Evolutionary conservation across 2,329 filamentous ascomycete species (phyloP).

Genomic region (Apiospora marii): DNA sequence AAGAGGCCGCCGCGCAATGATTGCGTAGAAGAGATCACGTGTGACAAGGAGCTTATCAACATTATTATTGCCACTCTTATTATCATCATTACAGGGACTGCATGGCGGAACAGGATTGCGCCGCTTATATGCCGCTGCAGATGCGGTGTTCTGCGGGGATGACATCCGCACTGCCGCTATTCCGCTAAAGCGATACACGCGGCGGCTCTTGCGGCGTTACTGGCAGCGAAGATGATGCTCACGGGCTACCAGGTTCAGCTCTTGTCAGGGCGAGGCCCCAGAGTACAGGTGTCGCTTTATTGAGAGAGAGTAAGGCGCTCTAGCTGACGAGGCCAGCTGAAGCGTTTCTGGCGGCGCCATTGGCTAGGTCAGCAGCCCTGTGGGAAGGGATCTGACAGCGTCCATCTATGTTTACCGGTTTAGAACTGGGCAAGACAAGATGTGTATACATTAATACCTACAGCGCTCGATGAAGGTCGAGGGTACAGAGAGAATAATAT

Average conservation of each 20-base stretch:
- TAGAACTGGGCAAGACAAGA: not conserved
- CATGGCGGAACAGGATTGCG: not conserved
- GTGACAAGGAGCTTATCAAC: not conserved
- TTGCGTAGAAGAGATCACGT: not conserved
- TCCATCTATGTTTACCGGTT: not conserved
- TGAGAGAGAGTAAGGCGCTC: not conserved
- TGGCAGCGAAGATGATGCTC: not conserved
- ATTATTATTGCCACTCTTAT: not conserved
- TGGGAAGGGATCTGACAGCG: not conserved
- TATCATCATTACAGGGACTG: not conserved
- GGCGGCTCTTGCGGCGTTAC: not conserved
- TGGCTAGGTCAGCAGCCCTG: not conserved
- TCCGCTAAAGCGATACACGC: not conserved
- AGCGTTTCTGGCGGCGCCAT: not conserved
- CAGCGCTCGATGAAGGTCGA: too few relatives aligned
- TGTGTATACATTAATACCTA: not conserved
- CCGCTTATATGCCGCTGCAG: not conserved
- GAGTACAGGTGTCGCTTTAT: not conserved
- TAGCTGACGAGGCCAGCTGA: not conserved
- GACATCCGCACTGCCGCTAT: constrained; percentile 5
- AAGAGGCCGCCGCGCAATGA: constrained; percentile 26
- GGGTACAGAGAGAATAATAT: too few relatives aligned
- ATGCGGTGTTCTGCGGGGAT: not conserved
- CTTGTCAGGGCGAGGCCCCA: not conserved
- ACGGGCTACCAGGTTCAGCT: not conserved